Base-by-base conservation (phyloP, 208 protist genomes). In the Trypanosoma boissoni region DNA sequence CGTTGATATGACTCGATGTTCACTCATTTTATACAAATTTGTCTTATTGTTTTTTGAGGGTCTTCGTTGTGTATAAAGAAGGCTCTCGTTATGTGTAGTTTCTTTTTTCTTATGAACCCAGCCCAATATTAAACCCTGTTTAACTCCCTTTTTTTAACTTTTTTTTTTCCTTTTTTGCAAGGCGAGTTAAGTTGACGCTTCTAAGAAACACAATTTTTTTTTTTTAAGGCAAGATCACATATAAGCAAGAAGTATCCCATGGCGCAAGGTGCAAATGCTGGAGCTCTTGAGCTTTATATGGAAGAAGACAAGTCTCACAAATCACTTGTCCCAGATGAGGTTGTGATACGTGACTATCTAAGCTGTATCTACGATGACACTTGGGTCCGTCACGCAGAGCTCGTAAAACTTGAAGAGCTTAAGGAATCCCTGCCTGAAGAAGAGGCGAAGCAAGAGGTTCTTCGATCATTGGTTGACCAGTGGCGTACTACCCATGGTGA, bases 281-380 rank as follows among this genome's bases (percentile, higher is more conserved):
- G 46, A 4, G 59, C 41, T 1, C 41, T 73, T 16, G 60, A 66
- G 56, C 66, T 69, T 24, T n/a, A 71, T 43, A 32, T 70, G 4
- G 56, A 66, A 6, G 62, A 81, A 9, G 60, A 72, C 50, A 66
- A 68, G 18, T 44, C 39, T 28, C 52, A 71, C 27, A 41, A 53
- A 29, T 67, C 65, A 3, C 70, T 89, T 9, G 82, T 91, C 66
- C 83, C 87, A 3, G 58, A 76, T 18, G 76, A 85, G 29, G 80
- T 91, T 3, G 83, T 94, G 10, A 67, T 83, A 16, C 71, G 67
- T 12, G 57, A 83, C 23, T 86, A 83, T 44, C 27, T 87, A 8
- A 79, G 86, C 29, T 86, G 81, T n/a, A 68, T 94, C 2, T 70
- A 90, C 57, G 87, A 94, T 63, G 87, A 94, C 67, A 84, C 74